Evolutionary conservation across 306 rosid genomes (phyloP), one percentile per base, ranked within the genome.

Genomic region (Trifolium fragiferum): DNA sequence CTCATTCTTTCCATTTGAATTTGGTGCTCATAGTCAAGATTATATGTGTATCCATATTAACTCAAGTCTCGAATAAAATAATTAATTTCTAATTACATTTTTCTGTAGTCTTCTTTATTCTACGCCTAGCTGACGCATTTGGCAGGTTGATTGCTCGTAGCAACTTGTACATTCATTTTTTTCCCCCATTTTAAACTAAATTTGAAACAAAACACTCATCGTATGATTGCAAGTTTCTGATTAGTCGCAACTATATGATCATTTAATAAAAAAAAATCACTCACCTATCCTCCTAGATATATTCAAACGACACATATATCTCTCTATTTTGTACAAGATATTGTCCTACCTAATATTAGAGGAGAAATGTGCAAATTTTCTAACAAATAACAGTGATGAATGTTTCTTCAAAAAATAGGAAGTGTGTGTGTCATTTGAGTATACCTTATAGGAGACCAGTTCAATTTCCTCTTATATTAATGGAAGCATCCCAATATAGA

Each of bases 161-260:
- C 62, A 25, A 64, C 54, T 64, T 16, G 49, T 57, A 27, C 50
- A 5, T 23, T 37, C 27, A 40, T 55, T 50, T 46, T 53, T 35
- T 58, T 44, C 11, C 10, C 65, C 50, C 15, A 68, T 19, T 19
- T 68, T 32, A 30, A 68, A 58, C 23, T 58, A 23, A 53, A 32
- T 19, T 55, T 30, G 3, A 57, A 72, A 66, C 54, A 58, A 66
- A 65, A 60, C 49, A 70, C 44, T 20, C 66, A 32, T 66, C 65
- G 25, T 6, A 66, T 6, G 55, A 55, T 51, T 47, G 50, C 27
- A 11, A 54, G 51, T 53, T 43, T 53, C 67, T 35, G 67, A 53
- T 27, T 53, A 35, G 18, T 77, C 53, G 1, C 66, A 37, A 35
- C 25, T 18, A 77, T 11, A 51, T 47, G 16, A 7, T 32, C 32